Percentiles rank a stretch among this genome's conserved stretches.
These are phyloP conservation scores for Ophiocordyceps robertsii DNA, from an alignment of 2,329 filamentous ascomycete genomes.

Conservation along the genomic window DNA sequence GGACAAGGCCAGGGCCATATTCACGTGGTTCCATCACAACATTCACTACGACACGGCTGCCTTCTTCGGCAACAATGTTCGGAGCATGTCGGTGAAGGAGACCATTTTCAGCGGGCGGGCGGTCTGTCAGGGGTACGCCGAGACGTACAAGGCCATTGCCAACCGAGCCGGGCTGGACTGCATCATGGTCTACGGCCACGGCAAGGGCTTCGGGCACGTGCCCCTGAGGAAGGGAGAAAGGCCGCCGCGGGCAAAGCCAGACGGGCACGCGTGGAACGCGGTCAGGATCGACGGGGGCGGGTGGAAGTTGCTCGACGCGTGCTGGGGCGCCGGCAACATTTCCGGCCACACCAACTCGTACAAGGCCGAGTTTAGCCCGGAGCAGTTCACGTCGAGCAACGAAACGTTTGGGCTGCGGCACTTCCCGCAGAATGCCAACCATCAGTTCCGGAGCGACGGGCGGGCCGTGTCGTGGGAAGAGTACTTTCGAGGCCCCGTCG, in stretches of 20 bases:
- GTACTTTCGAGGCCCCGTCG: constrained; percentile 53
- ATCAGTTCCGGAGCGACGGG: constrained; percentile 68
- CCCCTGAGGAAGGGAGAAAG: constrained; percentile 49
- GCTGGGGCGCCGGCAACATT: constrained; percentile 80
- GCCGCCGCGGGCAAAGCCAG: constrained; percentile 47
- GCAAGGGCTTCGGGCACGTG: constrained; percentile 70
- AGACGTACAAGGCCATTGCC: constrained; percentile 67
- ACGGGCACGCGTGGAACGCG: constrained; percentile 83
- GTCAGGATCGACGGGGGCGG: constrained; percentile 73
- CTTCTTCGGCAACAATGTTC: constrained; percentile 62
- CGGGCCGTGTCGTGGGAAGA: constrained; percentile 62
- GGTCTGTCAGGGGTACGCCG: constrained; percentile 86
- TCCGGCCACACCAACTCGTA: constrained; percentile 40
- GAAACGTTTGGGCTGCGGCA: constrained; percentile 72
- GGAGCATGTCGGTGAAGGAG: constrained; percentile 53
- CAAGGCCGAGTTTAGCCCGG: constrained; percentile 53
- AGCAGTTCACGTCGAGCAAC: constrained; percentile 49
- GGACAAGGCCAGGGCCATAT: constrained; percentile 86
- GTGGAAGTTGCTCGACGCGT: constrained; percentile 86
- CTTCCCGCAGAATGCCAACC: constrained; percentile 53
- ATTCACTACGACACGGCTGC: constrained; percentile 69
- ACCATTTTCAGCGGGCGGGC: constrained; percentile 67
- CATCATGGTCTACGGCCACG: constrained; percentile 61
- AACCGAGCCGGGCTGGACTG: constrained; percentile 67
- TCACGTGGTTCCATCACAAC: constrained; percentile 93